Base-by-base conservation (phyloP, 495 filamentous ascomycete species). In the Neurospora sp. region DNA sequence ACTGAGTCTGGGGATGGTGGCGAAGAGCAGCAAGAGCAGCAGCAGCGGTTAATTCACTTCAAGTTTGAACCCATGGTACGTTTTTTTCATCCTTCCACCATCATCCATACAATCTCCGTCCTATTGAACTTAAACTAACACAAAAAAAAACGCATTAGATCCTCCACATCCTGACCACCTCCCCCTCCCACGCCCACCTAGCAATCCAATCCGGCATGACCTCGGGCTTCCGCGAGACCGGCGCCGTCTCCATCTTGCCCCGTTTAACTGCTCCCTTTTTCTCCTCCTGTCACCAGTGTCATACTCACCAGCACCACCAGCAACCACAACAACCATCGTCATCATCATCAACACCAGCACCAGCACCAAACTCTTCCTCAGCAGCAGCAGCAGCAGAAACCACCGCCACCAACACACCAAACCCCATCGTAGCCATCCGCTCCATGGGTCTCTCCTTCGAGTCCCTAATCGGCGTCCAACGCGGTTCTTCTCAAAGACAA, bases 31-130 rank as follows among this genome's bases (percentile, higher is more conserved):
- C 69, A 76, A 42, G 75, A 65, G 9, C 65, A 69, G 69, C 65
- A 69, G 69, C 75, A 83, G 59, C 87, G 92, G 74, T 85, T 93
- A 76, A 88, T 97, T 48, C 93, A 93, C 78, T 92, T 97, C 84
- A 94, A 96, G 80, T 97, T 95, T 77, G 94, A 97, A 79, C 92
- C 95, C 40, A 92, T 98, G 93, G 94, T 96, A 86, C 74, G 88
- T 74, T 65, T 40, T 73, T 68, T 53, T n/a, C 61, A 65, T 53
- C 20, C 61, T 42, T 31, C 16, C 35, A 10, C 70, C 35, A 7
- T 14, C 12, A 7, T 17, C 7, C 41, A 17, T n/a, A 44, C 6
- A 40, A 14, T 40, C 40, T 4, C 10, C 16, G 7, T 44, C 17
- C 7, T 17, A 44, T 3, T 8, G 41, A 44, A 40, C 40, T 8